Conservation (phyloP, 805 yeast species). For the Candida dajiaensis region DNA sequence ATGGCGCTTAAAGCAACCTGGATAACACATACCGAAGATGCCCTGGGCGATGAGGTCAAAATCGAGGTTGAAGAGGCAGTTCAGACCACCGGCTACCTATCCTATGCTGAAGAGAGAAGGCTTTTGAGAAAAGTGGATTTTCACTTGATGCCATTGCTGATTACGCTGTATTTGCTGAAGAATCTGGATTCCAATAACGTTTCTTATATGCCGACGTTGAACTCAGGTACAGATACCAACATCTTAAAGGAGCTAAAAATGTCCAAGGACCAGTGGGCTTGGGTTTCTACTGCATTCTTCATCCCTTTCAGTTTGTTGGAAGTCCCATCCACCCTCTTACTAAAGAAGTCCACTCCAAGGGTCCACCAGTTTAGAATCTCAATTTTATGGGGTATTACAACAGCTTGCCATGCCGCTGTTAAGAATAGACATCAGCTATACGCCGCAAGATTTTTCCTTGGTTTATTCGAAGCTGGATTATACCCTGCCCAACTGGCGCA, state of each 20-base stretch:
- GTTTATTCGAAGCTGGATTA: conserved; percentile 18
- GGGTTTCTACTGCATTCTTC: conserved; percentile 12
- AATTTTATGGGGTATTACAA: conserved; percentile 14
- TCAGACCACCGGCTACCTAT: conserved; percentile 6
- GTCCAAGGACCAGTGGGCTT: conserved; percentile 10
- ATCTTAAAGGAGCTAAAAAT: conserved; percentile 8
- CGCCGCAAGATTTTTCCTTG: conserved; percentile 13
- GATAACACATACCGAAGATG: background rate
- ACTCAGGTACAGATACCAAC: conserved; percentile 7
- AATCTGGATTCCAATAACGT: conserved; percentile 16
- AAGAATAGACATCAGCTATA: conserved; percentile 10
- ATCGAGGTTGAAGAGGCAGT: background rate
- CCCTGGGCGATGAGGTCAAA: background rate
- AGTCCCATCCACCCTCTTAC: conserved; percentile 13
- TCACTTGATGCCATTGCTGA: conserved; percentile 12
- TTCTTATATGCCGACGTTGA: conserved; percentile 11
- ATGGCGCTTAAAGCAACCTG: background rate
- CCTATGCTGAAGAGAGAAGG: conserved; percentile 4
- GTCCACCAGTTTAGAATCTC: conserved; percentile 12
- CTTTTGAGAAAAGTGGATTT: conserved; percentile 12
- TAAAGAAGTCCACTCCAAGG: conserved; percentile 14
- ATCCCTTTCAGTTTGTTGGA: conserved; percentile 16
- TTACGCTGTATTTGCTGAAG: conserved; percentile 11
- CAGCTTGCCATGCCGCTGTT: conserved; percentile 17
- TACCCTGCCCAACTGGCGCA: conserved; percentile 17